These are phyloP conservation scores for Paraphoma sp. DNA, from an alignment of 2,329 filamentous ascomycete genomes.

Conservation along the genomic window DNA sequence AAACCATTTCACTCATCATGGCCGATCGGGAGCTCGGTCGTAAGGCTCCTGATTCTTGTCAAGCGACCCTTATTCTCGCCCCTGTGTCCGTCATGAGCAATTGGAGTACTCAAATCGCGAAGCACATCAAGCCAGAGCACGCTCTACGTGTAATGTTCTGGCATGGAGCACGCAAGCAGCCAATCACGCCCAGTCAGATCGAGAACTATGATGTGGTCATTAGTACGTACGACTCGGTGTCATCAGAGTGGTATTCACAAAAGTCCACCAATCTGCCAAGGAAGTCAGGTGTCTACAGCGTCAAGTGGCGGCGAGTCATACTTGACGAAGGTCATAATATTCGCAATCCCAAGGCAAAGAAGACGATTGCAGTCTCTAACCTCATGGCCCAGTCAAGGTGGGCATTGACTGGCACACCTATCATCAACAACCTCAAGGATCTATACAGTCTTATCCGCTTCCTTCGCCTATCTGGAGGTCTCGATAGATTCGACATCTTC, in stretches of 20 bases:
- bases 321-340: slow-evolving; percentile 67
- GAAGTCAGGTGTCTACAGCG: slow-evolving; percentile 59
- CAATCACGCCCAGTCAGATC: slow-evolving; percentile 62
- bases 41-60: slow-evolving; percentile 20
- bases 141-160: slow-evolving; percentile 74
- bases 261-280: slow-evolving; percentile 46
- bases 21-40: slow-evolving; percentile 53
- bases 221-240: slow-evolving; percentile 82
- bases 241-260: slow-evolving; percentile 65
- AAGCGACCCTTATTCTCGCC: slow-evolving; percentile 79
- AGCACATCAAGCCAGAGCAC: slow-evolving; percentile 71
- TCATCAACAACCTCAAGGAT: slow-evolving; percentile 82
- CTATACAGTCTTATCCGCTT: slow-evolving; percentile 82
- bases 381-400: slow-evolving; percentile 76
- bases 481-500: slow-evolving; percentile 77
- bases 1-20: slow-evolving; percentile 81
- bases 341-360: slow-evolving; percentile 77
- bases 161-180: slow-evolving; percentile 67
- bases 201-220: slow-evolving; percentile 76
- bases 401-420: slow-evolving; percentile 69
- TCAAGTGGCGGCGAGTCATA: slow-evolving; percentile 75
- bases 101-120: slow-evolving; percentile 80
- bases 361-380: slow-evolving; percentile 70
- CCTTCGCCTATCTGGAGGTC: slow-evolving; percentile 74
- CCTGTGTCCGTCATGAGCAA: slow-evolving; percentile 90